Evolutionary conservation across 768 basidiomycete genomes (phyloP).

Genomic region (Suillus decipiens): DNA sequence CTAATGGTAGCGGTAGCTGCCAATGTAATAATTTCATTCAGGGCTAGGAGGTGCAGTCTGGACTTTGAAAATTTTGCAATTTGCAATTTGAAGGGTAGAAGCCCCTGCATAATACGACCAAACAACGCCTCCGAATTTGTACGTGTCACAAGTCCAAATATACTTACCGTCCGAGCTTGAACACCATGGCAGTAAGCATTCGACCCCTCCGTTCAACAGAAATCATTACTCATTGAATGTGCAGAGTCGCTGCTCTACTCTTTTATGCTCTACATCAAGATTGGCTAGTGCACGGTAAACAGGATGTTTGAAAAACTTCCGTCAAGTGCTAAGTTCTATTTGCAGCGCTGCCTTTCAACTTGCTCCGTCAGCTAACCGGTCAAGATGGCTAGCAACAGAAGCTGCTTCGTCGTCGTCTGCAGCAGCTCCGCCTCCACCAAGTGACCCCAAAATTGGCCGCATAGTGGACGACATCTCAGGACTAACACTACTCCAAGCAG

Average conservation of each 20-base stretch:
- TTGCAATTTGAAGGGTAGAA: not conserved
- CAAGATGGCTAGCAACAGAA: constrained; percentile 59
- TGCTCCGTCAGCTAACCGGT: constrained; percentile 33
- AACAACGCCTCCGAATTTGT: constrained; percentile 28
- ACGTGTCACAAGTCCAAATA: constrained; percentile 13
- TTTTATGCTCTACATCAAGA: constrained; percentile 22
- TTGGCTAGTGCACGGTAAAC: constrained; percentile 14
- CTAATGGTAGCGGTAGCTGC: not conserved
- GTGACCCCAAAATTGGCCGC: constrained; percentile 68
- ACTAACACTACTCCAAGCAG: constrained; percentile 89
- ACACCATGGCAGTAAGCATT: constrained; percentile 29
- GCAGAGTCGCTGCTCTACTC: constrained; percentile 24
- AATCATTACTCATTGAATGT: not conserved
- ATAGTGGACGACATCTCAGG: constrained; percentile 94
- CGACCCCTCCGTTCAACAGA: not conserved
- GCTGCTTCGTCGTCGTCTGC: constrained; percentile 46
- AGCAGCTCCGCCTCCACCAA: constrained; percentile 44
- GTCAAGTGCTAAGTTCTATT: constrained; percentile 6
- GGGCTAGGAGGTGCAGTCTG: not conserved
- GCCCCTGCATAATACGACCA: constrained; percentile 2
- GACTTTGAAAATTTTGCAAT: not conserved
- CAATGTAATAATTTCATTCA: not conserved
- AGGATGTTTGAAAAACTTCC: constrained; percentile 12
- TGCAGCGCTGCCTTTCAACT: constrained; percentile 16
- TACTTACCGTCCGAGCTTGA: constrained; percentile 16